Evolutionary conservation across 2,329 filamentous ascomycete genomes (phyloP).

Genomic region (Nakataea oryzae): DNA sequence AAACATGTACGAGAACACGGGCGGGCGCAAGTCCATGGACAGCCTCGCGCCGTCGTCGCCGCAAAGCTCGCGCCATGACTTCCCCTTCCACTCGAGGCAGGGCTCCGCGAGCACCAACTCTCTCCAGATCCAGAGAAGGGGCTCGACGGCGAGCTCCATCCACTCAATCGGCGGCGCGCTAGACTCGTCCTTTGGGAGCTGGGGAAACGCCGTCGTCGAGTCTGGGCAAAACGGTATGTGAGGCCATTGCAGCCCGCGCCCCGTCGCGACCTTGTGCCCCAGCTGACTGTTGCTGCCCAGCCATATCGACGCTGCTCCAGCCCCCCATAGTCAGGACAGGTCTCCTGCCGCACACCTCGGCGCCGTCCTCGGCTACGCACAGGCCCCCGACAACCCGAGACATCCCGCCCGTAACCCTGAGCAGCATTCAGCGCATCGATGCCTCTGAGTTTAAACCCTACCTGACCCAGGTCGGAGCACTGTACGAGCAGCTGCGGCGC

Average conservation of each 20-base stretch:
- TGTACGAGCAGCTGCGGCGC: conserved; percentile 83
- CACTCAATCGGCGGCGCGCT: conserved; percentile 78
- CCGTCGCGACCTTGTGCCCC: not conserved
- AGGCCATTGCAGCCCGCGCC: not conserved
- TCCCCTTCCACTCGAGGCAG: conserved; percentile 37
- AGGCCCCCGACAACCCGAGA: conserved; percentile 78
- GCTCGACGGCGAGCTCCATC: conserved; percentile 79
- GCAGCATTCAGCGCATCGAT: conserved; percentile 78
- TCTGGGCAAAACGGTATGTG: conserved; percentile 69
- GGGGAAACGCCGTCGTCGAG: conserved; percentile 51
- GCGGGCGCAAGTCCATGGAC: conserved; percentile 55
- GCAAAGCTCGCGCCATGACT: conserved; percentile 39
- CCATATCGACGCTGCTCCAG: conserved; percentile 89
- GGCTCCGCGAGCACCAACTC: conserved; percentile 24
- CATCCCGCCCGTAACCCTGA: conserved; percentile 85
- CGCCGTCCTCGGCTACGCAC: conserved; percentile 59
- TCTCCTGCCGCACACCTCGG: conserved; percentile 66
- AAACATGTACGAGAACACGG: conserved; percentile 49
- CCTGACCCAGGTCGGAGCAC: conserved; percentile 68
- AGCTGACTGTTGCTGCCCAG: conserved; percentile 25
- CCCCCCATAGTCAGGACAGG: conserved; percentile 84
- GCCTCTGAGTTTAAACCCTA: conserved; percentile 74
- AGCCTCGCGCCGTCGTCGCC: conserved; percentile 47
- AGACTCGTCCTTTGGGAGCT: conserved; percentile 52
- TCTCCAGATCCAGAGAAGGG: conserved; percentile 50